These are phyloP conservation scores for Bruguiera parviflora DNA, from an alignment of 345 rosid genomes.

Conservation along the genomic window DNA sequence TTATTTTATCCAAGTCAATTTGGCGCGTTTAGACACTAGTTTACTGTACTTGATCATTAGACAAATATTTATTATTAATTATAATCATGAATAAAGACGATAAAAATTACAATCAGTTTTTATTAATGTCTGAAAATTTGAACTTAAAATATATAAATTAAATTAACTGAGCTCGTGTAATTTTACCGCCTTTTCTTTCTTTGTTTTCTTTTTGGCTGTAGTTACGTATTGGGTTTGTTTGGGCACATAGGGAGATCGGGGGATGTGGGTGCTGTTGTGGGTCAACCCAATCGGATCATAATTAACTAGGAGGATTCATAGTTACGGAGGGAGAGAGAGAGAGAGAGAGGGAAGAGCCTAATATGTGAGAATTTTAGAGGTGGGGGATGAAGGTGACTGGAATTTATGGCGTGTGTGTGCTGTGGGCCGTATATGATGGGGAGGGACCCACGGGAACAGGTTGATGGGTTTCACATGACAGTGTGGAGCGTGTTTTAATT, in stretches of 20 bases:
- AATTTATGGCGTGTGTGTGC: conserved; percentile 15
- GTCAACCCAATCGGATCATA: conserved; percentile 23
- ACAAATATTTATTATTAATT: too few species aligned
- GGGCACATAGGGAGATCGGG: not conserved
- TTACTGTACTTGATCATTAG: too few species aligned
- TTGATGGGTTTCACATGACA: conserved; percentile 76
- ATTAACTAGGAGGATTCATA: conserved; percentile 24
- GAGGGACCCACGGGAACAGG: conserved; percentile 47
- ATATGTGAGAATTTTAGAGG: not conserved
- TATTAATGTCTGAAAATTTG: too few species aligned
- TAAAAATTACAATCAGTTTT: too few species aligned
- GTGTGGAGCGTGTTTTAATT: conserved; percentile 39
- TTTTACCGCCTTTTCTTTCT: too few species aligned
- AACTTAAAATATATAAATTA: too few species aligned
- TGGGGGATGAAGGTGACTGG: not conserved
- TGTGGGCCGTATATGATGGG: conserved; percentile 37
- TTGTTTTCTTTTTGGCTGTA: too few species aligned
- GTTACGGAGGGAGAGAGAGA: too few species aligned
- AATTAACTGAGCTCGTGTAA: too few species aligned
- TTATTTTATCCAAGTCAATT: too few species aligned
- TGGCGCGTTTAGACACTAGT: too few species aligned
- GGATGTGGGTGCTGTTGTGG: conserved; percentile 26
- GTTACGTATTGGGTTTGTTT: not conserved
- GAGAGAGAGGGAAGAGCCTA: not conserved
- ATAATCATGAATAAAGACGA: too few species aligned